phyloP scores from a whole-genome alignment of 805 yeast genomes.

The Candida alai region DNA sequence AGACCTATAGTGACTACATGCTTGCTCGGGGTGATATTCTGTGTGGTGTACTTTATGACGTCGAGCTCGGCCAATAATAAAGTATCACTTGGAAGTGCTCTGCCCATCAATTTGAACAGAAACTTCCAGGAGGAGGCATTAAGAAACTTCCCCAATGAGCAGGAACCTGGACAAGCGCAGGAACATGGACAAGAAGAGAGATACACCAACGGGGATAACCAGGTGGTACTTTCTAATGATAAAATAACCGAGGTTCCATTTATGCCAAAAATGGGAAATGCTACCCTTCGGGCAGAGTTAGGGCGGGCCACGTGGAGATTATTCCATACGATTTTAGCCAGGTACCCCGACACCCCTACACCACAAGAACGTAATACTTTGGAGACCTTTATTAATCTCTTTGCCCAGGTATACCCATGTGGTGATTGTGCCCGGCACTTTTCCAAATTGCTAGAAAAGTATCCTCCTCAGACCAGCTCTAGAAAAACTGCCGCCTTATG shows the following conservation, averaged over 20 bases:
- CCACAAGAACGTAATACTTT: slow-evolving; percentile 60
- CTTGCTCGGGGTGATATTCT: slow-evolving; percentile 19
- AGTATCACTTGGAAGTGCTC: slow-evolving; percentile 16
- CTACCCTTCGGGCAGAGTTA: slow-evolving; percentile 72
- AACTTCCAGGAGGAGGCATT: slow-evolving; percentile 3
- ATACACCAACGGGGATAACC: not conserved
- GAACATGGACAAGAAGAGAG: slow-evolving; percentile 3
- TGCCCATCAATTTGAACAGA: slow-evolving; percentile 20
- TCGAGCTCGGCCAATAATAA: slow-evolving; percentile 15
- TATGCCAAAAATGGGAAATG: slow-evolving; percentile 94
- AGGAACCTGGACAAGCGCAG: not conserved
- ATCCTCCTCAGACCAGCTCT: slow-evolving; percentile 80
- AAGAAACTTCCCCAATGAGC: not conserved
- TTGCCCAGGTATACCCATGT: slow-evolving; percentile 93
- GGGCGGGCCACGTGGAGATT: slow-evolving; percentile 91
- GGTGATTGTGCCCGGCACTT: slow-evolving; percentile 97
- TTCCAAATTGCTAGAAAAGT: slow-evolving; percentile 57
- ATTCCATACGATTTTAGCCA: slow-evolving; percentile 86
- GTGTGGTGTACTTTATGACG: slow-evolving; percentile 26
- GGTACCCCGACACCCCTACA: slow-evolving; percentile 84
- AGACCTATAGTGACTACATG: slow-evolving; percentile 27
- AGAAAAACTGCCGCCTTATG: slow-evolving; percentile 84
- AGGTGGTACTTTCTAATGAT: not conserved
- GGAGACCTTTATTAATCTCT: slow-evolving; percentile 59
- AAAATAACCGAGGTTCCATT: slow-evolving; percentile 46